phyloP scores from a whole-genome alignment of 2,329 filamentous ascomycete species.

The Ophiobolus disseminans region DNA sequence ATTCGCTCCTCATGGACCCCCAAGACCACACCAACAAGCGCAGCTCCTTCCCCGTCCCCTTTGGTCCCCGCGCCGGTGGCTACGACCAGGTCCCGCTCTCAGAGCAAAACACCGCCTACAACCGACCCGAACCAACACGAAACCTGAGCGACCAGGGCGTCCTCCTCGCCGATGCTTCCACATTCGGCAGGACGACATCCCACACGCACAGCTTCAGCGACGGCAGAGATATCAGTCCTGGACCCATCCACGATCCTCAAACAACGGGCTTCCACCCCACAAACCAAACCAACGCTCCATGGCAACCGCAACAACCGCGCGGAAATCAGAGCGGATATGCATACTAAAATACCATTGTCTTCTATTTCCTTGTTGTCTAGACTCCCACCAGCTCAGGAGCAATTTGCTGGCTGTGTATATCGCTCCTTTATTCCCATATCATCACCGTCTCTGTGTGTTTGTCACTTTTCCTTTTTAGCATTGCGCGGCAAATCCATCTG shows the following conservation, averaged over 20 bases:
- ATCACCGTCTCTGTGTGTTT: too few species aligned
- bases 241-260: slow-evolving; percentile 40
- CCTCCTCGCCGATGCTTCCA: slow-evolving; percentile 45
- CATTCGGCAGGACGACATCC: slow-evolving; percentile 36
- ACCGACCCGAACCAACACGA: slow-evolving; percentile 23
- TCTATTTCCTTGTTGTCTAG: slow-evolving; percentile 14
- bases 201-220: slow-evolving; percentile 32
- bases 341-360: slow-evolving; percentile 28
- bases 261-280: slow-evolving; percentile 27
- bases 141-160: slow-evolving; percentile 39
- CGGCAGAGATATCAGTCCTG: slow-evolving; percentile 33
- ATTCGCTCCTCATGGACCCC: slow-evolving; percentile 79
- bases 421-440: slow-evolving; percentile 10
- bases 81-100: slow-evolving; percentile 49
- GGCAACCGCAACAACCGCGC: slow-evolving; percentile 33
- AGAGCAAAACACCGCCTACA: slow-evolving; percentile 43
- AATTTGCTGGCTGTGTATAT: slow-evolving; percentile 21
- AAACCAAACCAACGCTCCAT: slow-evolving; percentile 30
- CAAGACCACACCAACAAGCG: slow-evolving; percentile 51
- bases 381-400: slow-evolving; percentile 17
- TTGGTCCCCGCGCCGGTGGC: slow-evolving; percentile 37
- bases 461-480: slow-evolving; percentile 8
- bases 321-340: slow-evolving; percentile 32
- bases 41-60: slow-evolving; percentile 38
- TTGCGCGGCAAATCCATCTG: background rate